phyloP scores from a whole-genome alignment of 2,329 filamentous ascomycete species.

The Phialemonium atrogriseum region DNA sequence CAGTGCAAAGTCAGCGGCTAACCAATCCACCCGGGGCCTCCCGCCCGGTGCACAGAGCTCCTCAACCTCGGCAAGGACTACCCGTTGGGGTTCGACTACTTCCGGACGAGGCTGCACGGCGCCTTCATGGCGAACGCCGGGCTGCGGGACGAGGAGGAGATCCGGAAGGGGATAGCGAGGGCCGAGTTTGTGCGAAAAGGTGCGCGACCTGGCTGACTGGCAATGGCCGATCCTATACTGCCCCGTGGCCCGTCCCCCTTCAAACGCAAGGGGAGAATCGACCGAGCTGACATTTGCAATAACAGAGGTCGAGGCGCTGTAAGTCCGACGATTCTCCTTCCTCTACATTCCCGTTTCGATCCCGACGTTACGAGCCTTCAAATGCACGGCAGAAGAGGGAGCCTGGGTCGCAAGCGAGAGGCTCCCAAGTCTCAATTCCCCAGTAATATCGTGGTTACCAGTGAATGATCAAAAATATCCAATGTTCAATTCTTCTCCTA shows the following conservation, averaged over 20 bases:
- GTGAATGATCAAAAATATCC: no score
- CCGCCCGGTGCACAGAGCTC: conserved; percentile 59
- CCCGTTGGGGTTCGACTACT: conserved; percentile 74
- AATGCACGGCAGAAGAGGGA: no score
- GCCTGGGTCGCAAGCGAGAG: no score
- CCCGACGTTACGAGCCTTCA: no score
- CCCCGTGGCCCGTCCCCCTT: no score
- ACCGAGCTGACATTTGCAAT: conserved; percentile 3
- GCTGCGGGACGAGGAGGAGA: conserved; percentile 64
- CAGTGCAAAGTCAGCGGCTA: no score
- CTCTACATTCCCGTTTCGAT: conserved; percentile 7
- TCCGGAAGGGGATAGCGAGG: conserved; percentile 63
- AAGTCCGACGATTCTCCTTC: conserved; percentile 32
- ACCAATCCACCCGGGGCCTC: no score
- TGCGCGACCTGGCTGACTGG: conserved; percentile 23
- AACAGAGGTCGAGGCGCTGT: conserved; percentile 85
- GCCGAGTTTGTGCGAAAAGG: conserved; percentile 91
- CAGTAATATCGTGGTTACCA: no score
- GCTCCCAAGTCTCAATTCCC: no score
- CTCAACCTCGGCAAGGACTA: conserved; percentile 80
- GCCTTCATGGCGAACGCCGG: conserved; percentile 73
- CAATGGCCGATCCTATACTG: no score
- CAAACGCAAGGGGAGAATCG: no score
- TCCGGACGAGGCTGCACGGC: conserved; percentile 69
- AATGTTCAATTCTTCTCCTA: no score